These are phyloP conservation scores for Exophiala bonariae DNA, from an alignment of 2,329 filamentous ascomycete species.

Conservation along the genomic window DNA sequence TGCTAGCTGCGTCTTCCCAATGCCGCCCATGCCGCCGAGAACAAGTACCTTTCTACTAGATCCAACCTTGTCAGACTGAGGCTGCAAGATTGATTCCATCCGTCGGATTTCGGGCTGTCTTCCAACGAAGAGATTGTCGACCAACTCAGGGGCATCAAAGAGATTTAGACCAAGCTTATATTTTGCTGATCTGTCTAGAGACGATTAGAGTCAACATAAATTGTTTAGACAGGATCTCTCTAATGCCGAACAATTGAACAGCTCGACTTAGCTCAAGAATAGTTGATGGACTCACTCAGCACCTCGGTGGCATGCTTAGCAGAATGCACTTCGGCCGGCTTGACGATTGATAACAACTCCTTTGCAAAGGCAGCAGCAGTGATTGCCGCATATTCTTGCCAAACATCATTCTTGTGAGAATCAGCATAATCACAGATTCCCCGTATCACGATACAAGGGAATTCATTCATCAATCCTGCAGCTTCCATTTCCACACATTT, in stretches of 20 bases:
- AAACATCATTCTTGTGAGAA: constrained; percentile 39
- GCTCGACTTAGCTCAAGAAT: not conserved
- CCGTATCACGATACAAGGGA: constrained; percentile 41
- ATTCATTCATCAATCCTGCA: constrained; percentile 21
- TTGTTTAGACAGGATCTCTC: not conserved
- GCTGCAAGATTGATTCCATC: constrained; percentile 18
- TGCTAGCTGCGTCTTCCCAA: constrained; percentile 48
- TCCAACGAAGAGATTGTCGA: constrained; percentile 14
- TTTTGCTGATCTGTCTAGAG: not conserved
- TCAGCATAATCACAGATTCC: constrained; percentile 46
- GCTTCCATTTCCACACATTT: constrained; percentile 20
- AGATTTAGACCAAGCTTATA: constrained; percentile 11
- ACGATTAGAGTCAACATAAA: not conserved
- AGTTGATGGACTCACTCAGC: constrained; percentile 1
- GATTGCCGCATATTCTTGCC: constrained; percentile 38
- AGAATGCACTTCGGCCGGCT: not conserved
- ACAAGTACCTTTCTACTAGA: constrained; percentile 25
- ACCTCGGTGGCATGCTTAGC: constrained; percentile 1
- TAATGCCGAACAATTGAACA: not conserved
- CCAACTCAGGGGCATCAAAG: constrained; percentile 8
- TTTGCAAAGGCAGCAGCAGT: constrained; percentile 33
- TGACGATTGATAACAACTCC: constrained; percentile 17
- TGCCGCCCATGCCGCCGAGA: constrained; percentile 45
- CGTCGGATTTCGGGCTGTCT: constrained; percentile 10
- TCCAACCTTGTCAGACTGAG: not conserved